phyloP scores from a whole-genome alignment of 768 basidiomycete species.

The Serendipita sp. region DNA sequence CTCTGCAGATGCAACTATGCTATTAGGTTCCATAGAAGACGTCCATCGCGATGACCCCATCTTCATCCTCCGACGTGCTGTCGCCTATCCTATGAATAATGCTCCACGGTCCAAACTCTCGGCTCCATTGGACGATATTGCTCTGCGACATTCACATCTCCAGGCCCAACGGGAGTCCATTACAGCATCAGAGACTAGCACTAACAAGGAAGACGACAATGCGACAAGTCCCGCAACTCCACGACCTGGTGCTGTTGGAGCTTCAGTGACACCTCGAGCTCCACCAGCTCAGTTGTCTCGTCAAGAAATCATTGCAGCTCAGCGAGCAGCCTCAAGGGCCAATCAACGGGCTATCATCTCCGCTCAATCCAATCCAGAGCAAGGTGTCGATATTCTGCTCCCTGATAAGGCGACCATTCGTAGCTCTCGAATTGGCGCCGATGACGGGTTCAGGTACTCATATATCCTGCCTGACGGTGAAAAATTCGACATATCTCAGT shows the following conservation, averaged over 20 bases:
- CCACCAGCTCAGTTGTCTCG: constrained; percentile 28
- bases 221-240: constrained; percentile 7
- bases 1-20: constrained; percentile 63
- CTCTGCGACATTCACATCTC: constrained; percentile 52
- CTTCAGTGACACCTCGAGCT: constrained; percentile 21
- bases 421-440: constrained; percentile 56
- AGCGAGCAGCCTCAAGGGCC: constrained; percentile 70
- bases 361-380: constrained; percentile 65
- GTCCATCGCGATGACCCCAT: constrained; percentile 68
- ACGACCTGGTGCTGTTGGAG: constrained; percentile 11
- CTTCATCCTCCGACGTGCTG: constrained; percentile 76
- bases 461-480: constrained; percentile 84
- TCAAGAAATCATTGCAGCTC: constrained; percentile 87
- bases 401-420: constrained; percentile 76
- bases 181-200: background rate
- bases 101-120: constrained; percentile 55
- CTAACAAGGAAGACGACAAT: constrained; percentile 5
- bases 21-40: constrained; percentile 58
- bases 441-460: constrained; percentile 68
- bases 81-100: constrained; percentile 46
- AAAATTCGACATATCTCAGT: constrained; percentile 83
- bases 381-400: constrained; percentile 78
- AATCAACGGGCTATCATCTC: constrained; percentile 76
- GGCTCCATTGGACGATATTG: constrained; percentile 71
- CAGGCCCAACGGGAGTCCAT: constrained; percentile 26